These are phyloP conservation scores for Rhypophila decipiens DNA, from an alignment of 495 filamentous ascomycete genomes.

Conservation along the genomic window DNA sequence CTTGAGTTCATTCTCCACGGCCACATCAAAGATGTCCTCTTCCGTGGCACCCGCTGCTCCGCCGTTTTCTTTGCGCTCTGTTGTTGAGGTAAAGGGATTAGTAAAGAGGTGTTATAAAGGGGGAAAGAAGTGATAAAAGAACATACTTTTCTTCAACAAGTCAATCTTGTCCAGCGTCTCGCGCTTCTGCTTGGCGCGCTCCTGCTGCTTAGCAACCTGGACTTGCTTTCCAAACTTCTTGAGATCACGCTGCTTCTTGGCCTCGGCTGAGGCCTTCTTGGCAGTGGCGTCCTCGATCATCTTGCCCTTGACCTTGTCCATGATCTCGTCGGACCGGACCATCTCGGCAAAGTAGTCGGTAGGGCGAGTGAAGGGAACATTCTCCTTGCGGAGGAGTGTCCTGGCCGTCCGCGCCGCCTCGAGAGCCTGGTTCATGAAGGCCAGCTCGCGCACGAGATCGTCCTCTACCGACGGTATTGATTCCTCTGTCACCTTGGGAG, in stretches of 20 bases:
- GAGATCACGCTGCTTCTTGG: conserved; percentile 83
- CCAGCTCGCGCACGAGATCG: conserved; percentile 79
- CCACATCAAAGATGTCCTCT: conserved; percentile 93
- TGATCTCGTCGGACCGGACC: conserved; percentile 96
- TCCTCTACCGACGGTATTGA: conserved; percentile 70
- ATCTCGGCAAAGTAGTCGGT: conserved; percentile 98
- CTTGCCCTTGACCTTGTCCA: conserved; percentile 92
- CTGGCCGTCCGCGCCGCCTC: conserved; percentile 68
- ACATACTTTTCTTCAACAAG: conserved; percentile 83
- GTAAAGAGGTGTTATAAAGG: neutral
- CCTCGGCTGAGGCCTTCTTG: conserved; percentile 89
- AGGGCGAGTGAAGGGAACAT: conserved; percentile 77
- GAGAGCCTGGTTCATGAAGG: conserved; percentile 89
- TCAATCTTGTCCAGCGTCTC: conserved; percentile 92
- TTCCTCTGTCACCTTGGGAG: conserved; percentile 40
- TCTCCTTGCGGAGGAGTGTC: conserved; percentile 68
- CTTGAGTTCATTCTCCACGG: conserved; percentile 69
- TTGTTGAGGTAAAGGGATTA: conserved; percentile 2
- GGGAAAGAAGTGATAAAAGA: neutral
- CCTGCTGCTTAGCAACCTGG: conserved; percentile 91
- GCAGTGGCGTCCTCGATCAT: conserved; percentile 82
- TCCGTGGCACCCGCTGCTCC: conserved; percentile 63
- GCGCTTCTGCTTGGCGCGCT: conserved; percentile 82
- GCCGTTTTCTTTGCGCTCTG: conserved; percentile 86
- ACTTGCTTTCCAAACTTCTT: conserved; percentile 99